Evolutionary conservation across 495 filamentous ascomycete genomes (phyloP).

Genomic region (Xeromyces bisporus): DNA sequence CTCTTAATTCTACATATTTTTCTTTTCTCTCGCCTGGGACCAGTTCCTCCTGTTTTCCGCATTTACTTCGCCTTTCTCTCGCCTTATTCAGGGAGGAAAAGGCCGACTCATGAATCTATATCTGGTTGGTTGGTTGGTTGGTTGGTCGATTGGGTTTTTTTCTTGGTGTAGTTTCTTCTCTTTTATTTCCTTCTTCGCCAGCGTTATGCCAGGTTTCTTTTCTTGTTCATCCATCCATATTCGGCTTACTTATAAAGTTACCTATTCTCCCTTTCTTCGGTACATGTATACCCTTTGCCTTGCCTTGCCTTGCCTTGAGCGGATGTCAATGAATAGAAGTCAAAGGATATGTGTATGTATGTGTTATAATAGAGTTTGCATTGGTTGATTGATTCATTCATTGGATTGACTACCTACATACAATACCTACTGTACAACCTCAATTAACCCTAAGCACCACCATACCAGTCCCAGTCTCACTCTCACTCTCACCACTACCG

Average conservation of each 20-base stretch:
- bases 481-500: constrained; percentile 1
- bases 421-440: not conserved
- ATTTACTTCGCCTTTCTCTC: constrained; percentile 2
- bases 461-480: constrained; percentile 11
- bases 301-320: not conserved
- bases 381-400: not conserved
- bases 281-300: not conserved
- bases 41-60: constrained; percentile 4
- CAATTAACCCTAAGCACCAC: constrained; percentile 22
- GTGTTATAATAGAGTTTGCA: not conserved
- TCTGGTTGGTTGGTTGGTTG: not conserved
- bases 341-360: not conserved
- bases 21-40: constrained; percentile 5
- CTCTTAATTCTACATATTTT: constrained; percentile 13
- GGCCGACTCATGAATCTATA: no score
- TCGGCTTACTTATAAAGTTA: constrained; percentile 2
- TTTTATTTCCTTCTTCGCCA: constrained; percentile 5
- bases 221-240: constrained; percentile 1
- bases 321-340: not conserved
- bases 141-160: constrained; percentile 2
- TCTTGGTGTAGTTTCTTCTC: constrained; percentile 22
- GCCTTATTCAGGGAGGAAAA: not conserved
- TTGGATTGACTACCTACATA: no score
- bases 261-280: no score
- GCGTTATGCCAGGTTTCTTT: no score